Percentiles rank a stretch among this genome's conserved stretches.
Conservation (phyloP, 495 filamentous ascomycete genomes). For the Tuber borchii region DNA sequence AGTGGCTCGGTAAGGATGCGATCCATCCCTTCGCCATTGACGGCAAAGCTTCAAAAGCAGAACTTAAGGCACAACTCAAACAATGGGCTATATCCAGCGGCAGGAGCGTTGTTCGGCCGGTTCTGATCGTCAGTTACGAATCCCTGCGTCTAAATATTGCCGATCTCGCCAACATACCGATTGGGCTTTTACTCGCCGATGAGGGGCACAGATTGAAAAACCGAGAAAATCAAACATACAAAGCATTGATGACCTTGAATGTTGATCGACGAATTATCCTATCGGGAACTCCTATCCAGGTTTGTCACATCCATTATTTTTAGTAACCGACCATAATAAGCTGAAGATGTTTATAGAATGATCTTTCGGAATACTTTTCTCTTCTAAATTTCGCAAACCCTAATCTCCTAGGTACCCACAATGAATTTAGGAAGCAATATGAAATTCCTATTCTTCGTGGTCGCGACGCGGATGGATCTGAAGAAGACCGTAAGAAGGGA, state of each 20-base stretch:
- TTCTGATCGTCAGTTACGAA: constrained; percentile 99
- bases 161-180: constrained; percentile 76
- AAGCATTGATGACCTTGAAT: constrained; percentile 78
- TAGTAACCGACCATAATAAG: not conserved
- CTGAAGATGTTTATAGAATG: constrained; percentile 50
- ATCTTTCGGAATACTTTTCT: constrained; percentile 94
- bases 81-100: constrained; percentile 92
- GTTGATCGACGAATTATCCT: constrained; percentile 89
- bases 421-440: constrained; percentile 91
- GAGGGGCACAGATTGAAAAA: constrained; percentile 99
- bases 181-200: constrained; percentile 93
- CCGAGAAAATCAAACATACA: constrained; percentile 90
- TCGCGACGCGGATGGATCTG: constrained; percentile 82
- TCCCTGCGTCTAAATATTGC: constrained; percentile 85
- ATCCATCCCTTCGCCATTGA: constrained; percentile 93
- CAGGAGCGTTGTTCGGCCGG: constrained; percentile 80
- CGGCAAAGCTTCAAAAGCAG: constrained; percentile 91
- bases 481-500: constrained; percentile 72
- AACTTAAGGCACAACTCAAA: constrained; percentile 77
- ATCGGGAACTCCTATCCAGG: constrained; percentile 90
- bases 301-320: not conserved
- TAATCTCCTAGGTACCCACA: constrained; percentile 75
- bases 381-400: constrained; percentile 97
- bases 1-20: constrained; percentile 91
- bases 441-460: constrained; percentile 89